Percentiles rank a stretch among this genome's conserved stretches.
These are phyloP conservation scores for Cenchrus fungigraminus DNA, from an alignment of 176 grass and related monocot genomes.

Conservation along the genomic window DNA sequence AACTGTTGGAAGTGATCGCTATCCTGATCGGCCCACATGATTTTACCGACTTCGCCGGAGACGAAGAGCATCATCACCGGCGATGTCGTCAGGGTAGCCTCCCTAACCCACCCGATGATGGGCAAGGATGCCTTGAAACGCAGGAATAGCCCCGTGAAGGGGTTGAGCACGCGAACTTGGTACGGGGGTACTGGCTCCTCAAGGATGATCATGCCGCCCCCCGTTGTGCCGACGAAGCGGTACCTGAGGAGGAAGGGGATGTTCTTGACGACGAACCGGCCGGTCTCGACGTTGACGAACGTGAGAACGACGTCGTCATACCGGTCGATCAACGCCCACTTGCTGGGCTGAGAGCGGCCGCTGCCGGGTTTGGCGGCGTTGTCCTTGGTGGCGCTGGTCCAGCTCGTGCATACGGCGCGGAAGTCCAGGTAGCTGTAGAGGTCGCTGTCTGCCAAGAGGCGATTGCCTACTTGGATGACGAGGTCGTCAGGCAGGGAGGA, in stretches of 20 bases:
- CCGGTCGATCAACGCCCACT: neutral
- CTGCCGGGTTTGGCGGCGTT: neutral
- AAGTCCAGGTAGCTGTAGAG: neutral
- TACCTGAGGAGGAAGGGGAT: neutral
- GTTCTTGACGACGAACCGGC: conserved; percentile 14
- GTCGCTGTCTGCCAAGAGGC: neutral
- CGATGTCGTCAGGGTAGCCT: neutral
- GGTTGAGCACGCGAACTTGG: neutral
- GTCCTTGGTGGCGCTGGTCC: neutral
- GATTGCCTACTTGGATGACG: neutral
- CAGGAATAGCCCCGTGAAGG: neutral
- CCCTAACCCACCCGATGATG: rapidly evolving
- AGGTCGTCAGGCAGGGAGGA: neutral
- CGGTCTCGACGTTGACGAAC: conserved; percentile 4
- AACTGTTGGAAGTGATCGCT: neutral
- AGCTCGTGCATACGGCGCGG: neutral
- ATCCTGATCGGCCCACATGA: neutral
- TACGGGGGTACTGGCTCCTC: neutral
- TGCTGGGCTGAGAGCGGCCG: neutral
- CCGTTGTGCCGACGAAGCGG: neutral
- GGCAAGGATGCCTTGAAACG: neutral
- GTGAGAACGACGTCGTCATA: neutral
- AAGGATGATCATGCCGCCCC: neutral
- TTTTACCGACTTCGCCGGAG: rapidly evolving
- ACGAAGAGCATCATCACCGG: neutral